Evolutionary conservation across 805 yeast genomes (phyloP).

Genomic region (Candida easanensis): DNA sequence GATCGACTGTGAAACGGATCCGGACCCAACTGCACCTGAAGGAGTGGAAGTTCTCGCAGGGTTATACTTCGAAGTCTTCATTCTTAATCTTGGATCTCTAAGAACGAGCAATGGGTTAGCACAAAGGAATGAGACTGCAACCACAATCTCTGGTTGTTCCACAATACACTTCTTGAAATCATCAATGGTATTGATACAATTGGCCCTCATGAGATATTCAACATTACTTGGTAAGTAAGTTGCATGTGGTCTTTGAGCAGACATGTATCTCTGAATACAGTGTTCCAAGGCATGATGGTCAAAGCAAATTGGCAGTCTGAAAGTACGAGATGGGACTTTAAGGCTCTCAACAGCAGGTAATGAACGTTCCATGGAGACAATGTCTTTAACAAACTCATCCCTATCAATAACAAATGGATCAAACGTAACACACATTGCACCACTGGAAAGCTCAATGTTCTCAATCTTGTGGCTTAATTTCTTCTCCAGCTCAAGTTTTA

Average conservation of each 20-base stretch:
- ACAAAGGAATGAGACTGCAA: slow-evolving; percentile 93
- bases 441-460: slow-evolving; percentile 92
- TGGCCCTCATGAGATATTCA: slow-evolving; percentile 86
- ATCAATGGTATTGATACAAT: slow-evolving; percentile 69
- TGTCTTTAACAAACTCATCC: slow-evolving; percentile 51
- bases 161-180: slow-evolving; percentile 81
- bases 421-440: slow-evolving; percentile 89
- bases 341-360: slow-evolving; percentile 72
- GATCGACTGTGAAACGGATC: slow-evolving; percentile 98
- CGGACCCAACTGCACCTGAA: slow-evolving; percentile 95
- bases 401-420: slow-evolving; percentile 63
- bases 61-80: slow-evolving; percentile 89
- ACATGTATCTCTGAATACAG: slow-evolving; percentile 87
- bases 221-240: slow-evolving; percentile 98
- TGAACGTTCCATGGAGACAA: slow-evolving; percentile 71
- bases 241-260: slow-evolving; percentile 87
- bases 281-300: slow-evolving; percentile 87
- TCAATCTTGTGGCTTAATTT: slow-evolving; percentile 60
- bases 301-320: slow-evolving; percentile 91
- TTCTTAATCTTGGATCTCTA: slow-evolving; percentile 90
- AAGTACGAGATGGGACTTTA: slow-evolving; percentile 77
- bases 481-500: slow-evolving; percentile 63
- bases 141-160: slow-evolving; percentile 87
- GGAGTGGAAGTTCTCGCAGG: slow-evolving; percentile 96
- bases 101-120: slow-evolving; percentile 99